Base-by-base conservation (phyloP, 495 filamentous ascomycete species). In the Podospora bellae-mahoneyi region DNA sequence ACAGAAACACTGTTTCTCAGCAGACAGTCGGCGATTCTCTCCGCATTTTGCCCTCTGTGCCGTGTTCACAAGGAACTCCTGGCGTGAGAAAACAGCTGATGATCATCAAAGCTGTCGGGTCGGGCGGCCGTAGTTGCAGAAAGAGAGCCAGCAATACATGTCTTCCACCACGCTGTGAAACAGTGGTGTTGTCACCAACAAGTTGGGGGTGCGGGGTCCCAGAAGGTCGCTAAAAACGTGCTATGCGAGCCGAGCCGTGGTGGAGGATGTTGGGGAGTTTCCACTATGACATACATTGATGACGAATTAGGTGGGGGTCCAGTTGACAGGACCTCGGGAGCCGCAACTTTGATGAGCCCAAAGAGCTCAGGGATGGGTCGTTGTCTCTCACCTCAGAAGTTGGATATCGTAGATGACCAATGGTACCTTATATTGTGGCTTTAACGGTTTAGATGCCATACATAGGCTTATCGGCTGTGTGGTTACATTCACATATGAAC, bases 191-290 rank as follows among this genome's bases (percentile, higher is more conserved):
- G 39, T 48, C 39, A 48, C 13, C 39, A 3, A 18, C 3, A 32
- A 1, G 30, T 32, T 48, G 5, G 26, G 59, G n/a, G 59, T 26
- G 27, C 26, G 56, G 26, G 26, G 19, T 5, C 19, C 16, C 1
- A 18, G 3, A 59, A 20, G 26, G 19, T 27, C 56, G 56, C 56
- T 59, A 59, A 59, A 18, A 20, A 59, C 4, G 56, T 30, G 59
- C 27, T 61, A 26, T 32, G 59, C 59, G 59, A 61, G 59, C 59
- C 59, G 59, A 61, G 59, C 59, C 59, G 59, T 32, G 59, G 59
- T 20, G 59, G 59, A 10, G 39, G 39, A 48, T 10, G 39, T 48
- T 13, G 39, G 39, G 39, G 39, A 48, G 9, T 48, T 3, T 10
- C 39, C 39, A 48, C 39, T 9, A 16, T 48, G 13, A 48, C 39